These are phyloP conservation scores for Seiridium cupressi DNA, from an alignment of 2,329 filamentous ascomycete genomes.

Conservation along the genomic window DNA sequence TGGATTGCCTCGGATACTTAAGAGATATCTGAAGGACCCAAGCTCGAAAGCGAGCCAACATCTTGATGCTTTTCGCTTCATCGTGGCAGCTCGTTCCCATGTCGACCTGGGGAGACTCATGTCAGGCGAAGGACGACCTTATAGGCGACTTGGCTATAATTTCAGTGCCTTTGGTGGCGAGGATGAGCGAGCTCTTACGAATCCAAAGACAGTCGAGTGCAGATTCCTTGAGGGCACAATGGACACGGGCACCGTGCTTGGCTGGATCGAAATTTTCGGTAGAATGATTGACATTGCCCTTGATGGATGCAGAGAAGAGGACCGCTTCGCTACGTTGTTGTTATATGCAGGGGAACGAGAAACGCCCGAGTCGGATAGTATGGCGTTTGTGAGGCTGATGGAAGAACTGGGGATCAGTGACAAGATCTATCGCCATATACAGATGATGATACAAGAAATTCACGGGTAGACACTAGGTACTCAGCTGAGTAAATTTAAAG, in stretches of 20 bases:
- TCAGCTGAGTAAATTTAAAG: no score
- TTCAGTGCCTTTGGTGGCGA: constrained; percentile 37
- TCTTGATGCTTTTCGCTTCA: constrained; percentile 23
- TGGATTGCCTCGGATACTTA: constrained; percentile 4
- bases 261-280: constrained; percentile 33
- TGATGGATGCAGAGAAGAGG: neutral
- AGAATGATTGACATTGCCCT: constrained; percentile 27
- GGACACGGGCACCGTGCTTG: constrained; percentile 23
- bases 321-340: constrained; percentile 1
- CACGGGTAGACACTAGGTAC: neutral
- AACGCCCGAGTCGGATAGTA: neutral
- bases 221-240: constrained; percentile 36
- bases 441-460: neutral
- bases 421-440: constrained; percentile 1
- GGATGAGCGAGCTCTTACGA: constrained; percentile 29
- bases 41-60: constrained; percentile 5
- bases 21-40: neutral
- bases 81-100: constrained; percentile 25
- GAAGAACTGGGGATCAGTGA: neutral
- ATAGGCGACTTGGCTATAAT: constrained; percentile 38
- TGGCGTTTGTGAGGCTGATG: constrained; percentile 6
- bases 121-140: constrained; percentile 28
- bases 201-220: constrained; percentile 36
- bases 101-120: constrained; percentile 32
- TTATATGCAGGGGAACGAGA: neutral